phyloP scores from a whole-genome alignment of 176 grass and related monocot species.

The Paspalum vaginatum region DNA sequence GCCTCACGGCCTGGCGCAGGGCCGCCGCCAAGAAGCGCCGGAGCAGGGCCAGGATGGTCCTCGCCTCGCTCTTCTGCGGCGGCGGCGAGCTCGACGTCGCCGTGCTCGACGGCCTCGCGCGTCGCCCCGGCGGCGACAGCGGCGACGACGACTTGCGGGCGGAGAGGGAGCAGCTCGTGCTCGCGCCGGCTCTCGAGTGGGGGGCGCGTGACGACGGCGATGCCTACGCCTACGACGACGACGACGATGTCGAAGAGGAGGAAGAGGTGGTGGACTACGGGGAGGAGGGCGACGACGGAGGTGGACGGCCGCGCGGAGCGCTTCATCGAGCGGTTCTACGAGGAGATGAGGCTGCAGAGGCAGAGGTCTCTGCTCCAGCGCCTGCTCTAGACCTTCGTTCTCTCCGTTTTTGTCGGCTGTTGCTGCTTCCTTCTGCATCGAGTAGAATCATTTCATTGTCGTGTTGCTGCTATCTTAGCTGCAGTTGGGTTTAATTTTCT shows the following conservation, averaged over 20 bases:
- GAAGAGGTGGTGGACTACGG: conserved; percentile 10
- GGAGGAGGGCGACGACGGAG: conserved; percentile 49
- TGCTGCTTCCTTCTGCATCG: background rate
- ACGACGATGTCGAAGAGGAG: background rate
- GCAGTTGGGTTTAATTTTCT: conserved; percentile 22
- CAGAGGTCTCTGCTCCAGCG: conserved; percentile 61
- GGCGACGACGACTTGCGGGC: background rate
- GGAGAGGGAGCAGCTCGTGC: conserved; percentile 19
- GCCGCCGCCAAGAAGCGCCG: conserved; percentile 37
- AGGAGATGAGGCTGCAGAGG: conserved; percentile 75
- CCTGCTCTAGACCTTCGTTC: background rate
- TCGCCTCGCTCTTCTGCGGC: conserved; percentile 62
- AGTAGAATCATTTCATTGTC: conserved; percentile 23
- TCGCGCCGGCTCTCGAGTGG: conserved; percentile 31
- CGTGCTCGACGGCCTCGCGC: conserved; percentile 36
- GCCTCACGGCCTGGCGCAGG: conserved; percentile 40
- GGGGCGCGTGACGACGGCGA: background rate
- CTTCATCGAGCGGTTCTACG: conserved; percentile 92
- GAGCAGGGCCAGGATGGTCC: conserved; percentile 32
- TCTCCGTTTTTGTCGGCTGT: background rate
- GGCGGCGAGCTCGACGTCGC: conserved; percentile 38
- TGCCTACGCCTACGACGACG: background rate
- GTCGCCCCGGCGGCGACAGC: background rate
- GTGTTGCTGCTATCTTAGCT: conserved; percentile 52
- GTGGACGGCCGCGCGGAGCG: conserved; percentile 77